Conservation (phyloP, 495 filamentous ascomycete genomes). For the Xeromyces bisporus region DNA sequence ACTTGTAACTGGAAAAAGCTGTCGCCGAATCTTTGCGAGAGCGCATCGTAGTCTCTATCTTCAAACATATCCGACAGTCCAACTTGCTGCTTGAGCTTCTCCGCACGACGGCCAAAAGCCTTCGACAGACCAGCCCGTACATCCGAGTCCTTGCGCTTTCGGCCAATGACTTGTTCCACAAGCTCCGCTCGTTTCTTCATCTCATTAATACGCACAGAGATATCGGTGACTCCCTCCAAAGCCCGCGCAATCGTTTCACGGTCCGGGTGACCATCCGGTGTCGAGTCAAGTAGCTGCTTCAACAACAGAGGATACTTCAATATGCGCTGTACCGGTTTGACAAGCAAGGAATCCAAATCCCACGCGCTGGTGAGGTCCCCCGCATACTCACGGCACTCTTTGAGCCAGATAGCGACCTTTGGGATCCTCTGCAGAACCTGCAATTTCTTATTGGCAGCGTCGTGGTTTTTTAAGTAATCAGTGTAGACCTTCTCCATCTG, state of each 20-base stretch:
- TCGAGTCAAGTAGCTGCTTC: conserved; percentile 56
- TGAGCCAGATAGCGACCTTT: conserved; percentile 75
- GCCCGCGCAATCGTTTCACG: conserved; percentile 46
- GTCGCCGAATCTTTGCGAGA: conserved; percentile 66
- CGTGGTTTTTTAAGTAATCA: conserved; percentile 73
- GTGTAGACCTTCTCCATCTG: conserved; percentile 74
- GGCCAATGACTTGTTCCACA: conserved; percentile 68
- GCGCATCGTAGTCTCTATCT: conserved; percentile 58
- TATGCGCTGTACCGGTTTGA: conserved; percentile 89
- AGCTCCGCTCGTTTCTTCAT: conserved; percentile 81
- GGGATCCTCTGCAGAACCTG: conserved; percentile 51
- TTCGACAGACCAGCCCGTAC: conserved; percentile 68
- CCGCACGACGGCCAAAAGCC: conserved; percentile 70
- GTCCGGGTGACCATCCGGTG: conserved; percentile 71
- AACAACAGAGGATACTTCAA: conserved; percentile 84
- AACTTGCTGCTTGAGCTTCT: conserved; percentile 56
- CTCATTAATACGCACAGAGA: conserved; percentile 76
- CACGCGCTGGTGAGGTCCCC: conserved; percentile 81
- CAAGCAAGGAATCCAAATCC: conserved; percentile 82
- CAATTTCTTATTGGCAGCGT: conserved; percentile 64
- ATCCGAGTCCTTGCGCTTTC: conserved; percentile 83
- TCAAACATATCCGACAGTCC: conserved; percentile 49
- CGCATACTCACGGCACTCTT: conserved; percentile 76
- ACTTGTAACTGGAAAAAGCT: conserved; percentile 82
- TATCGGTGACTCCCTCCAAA: conserved; percentile 43